Evolutionary conservation across 257 asterid genomes (phyloP).

Genomic region (Ilex aquifolium): DNA sequence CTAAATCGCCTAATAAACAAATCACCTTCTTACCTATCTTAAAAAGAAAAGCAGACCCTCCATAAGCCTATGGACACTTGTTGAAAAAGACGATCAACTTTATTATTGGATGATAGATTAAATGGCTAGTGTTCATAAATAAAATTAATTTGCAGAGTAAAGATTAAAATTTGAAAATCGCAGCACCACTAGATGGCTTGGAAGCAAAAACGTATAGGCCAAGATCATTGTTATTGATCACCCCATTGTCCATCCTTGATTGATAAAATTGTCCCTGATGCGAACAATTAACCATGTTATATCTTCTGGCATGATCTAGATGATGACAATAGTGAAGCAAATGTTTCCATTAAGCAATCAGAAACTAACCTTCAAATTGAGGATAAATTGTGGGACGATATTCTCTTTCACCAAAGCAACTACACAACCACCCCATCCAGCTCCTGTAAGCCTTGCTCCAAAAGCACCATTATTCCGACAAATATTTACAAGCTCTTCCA

Average conservation of each 20-base stretch:
- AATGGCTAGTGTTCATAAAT: too few species aligned
- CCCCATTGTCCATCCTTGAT: slow-evolving; percentile 76
- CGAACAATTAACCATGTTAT: background rate
- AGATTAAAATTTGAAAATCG: slow-evolving; percentile 54
- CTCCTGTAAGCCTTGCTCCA: slow-evolving; percentile 97
- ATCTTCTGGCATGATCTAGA: slow-evolving; percentile 32
- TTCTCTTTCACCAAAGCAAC: slow-evolving; percentile 96
- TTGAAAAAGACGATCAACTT: too few species aligned
- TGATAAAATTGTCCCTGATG: slow-evolving; percentile 75
- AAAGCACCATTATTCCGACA: slow-evolving; percentile 79
- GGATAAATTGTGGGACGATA: slow-evolving; percentile 76
- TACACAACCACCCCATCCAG: slow-evolving; percentile 99
- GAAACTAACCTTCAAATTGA: slow-evolving; percentile 67
- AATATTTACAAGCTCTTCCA: slow-evolving; percentile 79
- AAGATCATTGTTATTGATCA: slow-evolving; percentile 57
- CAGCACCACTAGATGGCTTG: slow-evolving; percentile 97
- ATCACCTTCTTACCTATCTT: too few species aligned
- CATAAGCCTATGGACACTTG: too few species aligned
- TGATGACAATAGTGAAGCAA: too few species aligned
- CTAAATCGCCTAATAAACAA: too few species aligned
- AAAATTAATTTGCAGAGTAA: background rate
- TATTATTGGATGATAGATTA: too few species aligned
- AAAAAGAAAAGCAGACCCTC: too few species aligned
- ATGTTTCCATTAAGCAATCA: too few species aligned
- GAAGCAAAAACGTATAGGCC: slow-evolving; percentile 82